Evolutionary conservation across 2,329 filamentous ascomycete genomes (phyloP).

Genomic region (Diaporthe australafricana): DNA sequence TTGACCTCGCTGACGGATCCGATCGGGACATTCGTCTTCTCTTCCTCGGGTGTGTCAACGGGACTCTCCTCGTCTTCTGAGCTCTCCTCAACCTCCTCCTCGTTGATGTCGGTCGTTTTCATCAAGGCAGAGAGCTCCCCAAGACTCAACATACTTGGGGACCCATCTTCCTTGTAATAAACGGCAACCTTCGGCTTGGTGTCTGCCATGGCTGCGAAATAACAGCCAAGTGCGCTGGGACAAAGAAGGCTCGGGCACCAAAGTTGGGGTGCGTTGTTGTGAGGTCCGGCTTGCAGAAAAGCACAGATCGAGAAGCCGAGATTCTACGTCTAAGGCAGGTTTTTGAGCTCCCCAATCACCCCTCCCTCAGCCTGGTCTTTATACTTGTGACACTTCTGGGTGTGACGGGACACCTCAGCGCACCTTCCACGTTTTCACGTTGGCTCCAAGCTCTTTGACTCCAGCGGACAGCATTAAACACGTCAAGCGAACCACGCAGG

Average conservation of each 20-base stretch:
- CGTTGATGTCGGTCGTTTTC: background rate
- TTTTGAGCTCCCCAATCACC: background rate
- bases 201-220: constrained; percentile 10
- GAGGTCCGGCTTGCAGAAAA: background rate
- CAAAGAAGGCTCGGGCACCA: background rate
- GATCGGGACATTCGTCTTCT: constrained; percentile 37
- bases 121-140: constrained; percentile 21
- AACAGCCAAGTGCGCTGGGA: background rate
- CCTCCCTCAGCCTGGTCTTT: background rate
- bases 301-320: background rate
- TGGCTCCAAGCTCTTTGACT: background rate
- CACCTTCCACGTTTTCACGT: background rate
- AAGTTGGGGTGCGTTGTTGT: background rate
- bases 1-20: constrained; percentile 54
- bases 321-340: background rate
- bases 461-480: background rate
- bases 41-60: constrained; percentile 1
- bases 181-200: constrained; percentile 33
- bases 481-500: background rate
- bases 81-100: background rate
- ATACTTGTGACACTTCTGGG: background rate
- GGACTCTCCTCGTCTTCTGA: constrained; percentile 17
- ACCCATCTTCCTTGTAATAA: background rate
- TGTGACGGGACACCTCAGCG: background rate
- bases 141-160: constrained; percentile 23